These are phyloP conservation scores for Russula earlei DNA, from an alignment of 768 basidiomycete species.

Conservation along the genomic window DNA sequence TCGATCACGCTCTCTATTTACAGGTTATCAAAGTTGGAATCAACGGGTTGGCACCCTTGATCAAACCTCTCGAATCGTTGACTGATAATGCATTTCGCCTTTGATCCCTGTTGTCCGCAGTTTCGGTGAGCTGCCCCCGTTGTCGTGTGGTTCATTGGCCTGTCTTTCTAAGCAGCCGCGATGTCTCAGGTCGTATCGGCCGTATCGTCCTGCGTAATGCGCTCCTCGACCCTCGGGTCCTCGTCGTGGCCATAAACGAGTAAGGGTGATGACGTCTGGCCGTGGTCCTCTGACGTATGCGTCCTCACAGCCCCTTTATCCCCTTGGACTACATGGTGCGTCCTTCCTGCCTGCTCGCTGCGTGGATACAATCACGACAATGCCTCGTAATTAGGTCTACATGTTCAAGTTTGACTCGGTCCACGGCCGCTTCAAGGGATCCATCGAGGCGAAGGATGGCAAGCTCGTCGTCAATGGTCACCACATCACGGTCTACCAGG, in stretches of 20 bases:
- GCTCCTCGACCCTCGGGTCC: constrained; percentile 57
- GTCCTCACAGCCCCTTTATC: constrained; percentile 77
- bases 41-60: constrained; percentile 66
- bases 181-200: constrained; percentile 83
- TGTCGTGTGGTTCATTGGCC: background rate
- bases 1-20: background rate
- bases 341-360: background rate
- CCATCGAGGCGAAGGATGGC: constrained; percentile 72
- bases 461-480: constrained; percentile 84
- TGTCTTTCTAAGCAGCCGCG: background rate
- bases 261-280: constrained; percentile 31
- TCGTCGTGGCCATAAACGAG: constrained; percentile 96
- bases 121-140: constrained; percentile 49
- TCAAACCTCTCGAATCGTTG: constrained; percentile 1
- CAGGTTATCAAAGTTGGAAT: constrained; percentile 89
- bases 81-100: constrained; percentile 5
- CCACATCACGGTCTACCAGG: constrained; percentile 65
- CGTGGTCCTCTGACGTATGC: background rate
- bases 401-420: constrained; percentile 98
- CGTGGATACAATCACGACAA: background rate
- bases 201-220: constrained; percentile 98
- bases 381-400: constrained; percentile 56
- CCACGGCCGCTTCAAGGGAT: constrained; percentile 86
- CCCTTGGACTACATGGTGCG: constrained; percentile 91
- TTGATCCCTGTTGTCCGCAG: constrained; percentile 29